Evolutionary conservation across 768 basidiomycete genomes (phyloP).

Genomic region (Auricularia heimuer): DNA sequence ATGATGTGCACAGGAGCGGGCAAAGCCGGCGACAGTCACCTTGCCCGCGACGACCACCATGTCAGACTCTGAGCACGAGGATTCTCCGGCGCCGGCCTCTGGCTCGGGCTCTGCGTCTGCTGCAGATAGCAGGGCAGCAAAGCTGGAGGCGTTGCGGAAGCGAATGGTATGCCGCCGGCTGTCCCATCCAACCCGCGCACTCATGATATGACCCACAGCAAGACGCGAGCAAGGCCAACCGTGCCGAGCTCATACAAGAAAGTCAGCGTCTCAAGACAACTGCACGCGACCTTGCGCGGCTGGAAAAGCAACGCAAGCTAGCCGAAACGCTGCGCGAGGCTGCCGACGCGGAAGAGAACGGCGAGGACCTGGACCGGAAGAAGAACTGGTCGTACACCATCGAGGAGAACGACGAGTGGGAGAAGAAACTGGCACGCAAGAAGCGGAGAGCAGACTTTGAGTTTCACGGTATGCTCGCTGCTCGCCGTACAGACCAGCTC

Average conservation of each 20-base stretch:
- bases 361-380: constrained; percentile 83
- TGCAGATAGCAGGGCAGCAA: constrained; percentile 41
- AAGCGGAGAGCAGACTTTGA: constrained; percentile 77
- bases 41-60: not conserved
- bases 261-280: constrained; percentile 66
- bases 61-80: not conserved
- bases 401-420: constrained; percentile 95
- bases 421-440: constrained; percentile 78
- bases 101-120: not conserved
- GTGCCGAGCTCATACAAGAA: constrained; percentile 78
- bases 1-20: too few relatives aligned
- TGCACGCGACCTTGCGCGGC: constrained; percentile 67
- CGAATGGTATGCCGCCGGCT: constrained; percentile 58
- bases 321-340: constrained; percentile 79
- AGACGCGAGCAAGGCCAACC: constrained; percentile 71
- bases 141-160: constrained; percentile 63
- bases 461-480: constrained; percentile 62
- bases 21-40: not conserved
- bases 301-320: constrained; percentile 84
- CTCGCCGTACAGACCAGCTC: not conserved
- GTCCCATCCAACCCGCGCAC: constrained; percentile 6
- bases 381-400: constrained; percentile 95
- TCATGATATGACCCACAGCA: constrained; percentile 35
- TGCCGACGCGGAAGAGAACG: constrained; percentile 80
- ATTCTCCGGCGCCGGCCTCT: not conserved